These are phyloP conservation scores for Cubamyces sp. DNA, from an alignment of 768 basidiomycete genomes.

Conservation along the genomic window DNA sequence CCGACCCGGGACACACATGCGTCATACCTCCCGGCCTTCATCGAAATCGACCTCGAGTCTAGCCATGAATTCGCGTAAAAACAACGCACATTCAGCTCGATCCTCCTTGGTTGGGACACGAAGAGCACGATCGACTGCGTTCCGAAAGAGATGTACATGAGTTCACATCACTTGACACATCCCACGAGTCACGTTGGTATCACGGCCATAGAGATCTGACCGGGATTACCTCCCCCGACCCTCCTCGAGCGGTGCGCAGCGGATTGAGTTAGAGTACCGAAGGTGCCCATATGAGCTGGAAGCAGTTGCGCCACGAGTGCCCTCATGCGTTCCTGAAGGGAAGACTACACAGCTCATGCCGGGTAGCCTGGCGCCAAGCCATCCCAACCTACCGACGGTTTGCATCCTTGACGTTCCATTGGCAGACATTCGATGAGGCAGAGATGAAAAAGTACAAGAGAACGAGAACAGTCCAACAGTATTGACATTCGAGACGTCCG, in stretches of 20 bases:
- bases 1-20: constrained; percentile 9
- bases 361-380: too few species aligned
- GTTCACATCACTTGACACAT: constrained; percentile 2
- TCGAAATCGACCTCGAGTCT: too few species aligned
- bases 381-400: too few species aligned
- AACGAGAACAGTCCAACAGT: background rate
- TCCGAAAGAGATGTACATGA: background rate
- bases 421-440: constrained; percentile 5
- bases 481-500: background rate
- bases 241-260: too few species aligned
- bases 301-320: background rate
- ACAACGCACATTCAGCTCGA: background rate
- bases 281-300: background rate
- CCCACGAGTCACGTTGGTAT: background rate
- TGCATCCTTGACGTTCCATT: background rate
- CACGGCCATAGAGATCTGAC: background rate
- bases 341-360: too few species aligned
- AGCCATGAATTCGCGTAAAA: too few species aligned
- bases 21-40: background rate
- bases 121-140: background rate
- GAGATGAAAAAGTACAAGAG: background rate
- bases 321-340: too few species aligned
- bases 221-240: background rate
- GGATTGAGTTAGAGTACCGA: too few species aligned
- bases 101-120: background rate